These are phyloP conservation scores for Verticillium albo-atrum DNA, from an alignment of 2,329 filamentous ascomycete species.

Conservation along the genomic window DNA sequence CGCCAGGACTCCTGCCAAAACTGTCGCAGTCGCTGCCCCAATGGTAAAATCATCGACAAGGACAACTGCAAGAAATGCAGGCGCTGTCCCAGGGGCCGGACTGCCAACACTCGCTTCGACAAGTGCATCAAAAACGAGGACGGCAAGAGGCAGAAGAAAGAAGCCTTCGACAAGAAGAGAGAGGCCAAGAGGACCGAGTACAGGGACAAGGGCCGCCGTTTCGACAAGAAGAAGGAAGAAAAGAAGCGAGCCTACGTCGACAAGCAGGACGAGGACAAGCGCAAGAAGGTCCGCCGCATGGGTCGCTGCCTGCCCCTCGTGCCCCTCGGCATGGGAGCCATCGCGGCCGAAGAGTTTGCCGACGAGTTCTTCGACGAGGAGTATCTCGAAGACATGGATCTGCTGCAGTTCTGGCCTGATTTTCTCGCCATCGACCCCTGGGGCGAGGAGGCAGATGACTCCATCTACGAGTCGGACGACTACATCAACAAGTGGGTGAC, in stretches of 20 bases:
- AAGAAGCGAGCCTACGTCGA: neutral
- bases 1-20: neutral
- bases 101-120: neutral
- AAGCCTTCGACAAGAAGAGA: neutral
- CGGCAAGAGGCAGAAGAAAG: neutral
- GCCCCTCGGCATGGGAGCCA: neutral
- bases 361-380: neutral
- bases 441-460: neutral
- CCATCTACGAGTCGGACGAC: neutral
- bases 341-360: neutral
- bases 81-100: neutral
- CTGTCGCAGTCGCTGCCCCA: neutral
- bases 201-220: neutral
- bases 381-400: neutral
- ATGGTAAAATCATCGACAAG: neutral
- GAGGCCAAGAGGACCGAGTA: neutral
- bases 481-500: neutral
- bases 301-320: neutral
- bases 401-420: neutral
- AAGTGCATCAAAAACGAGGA: neutral
- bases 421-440: neutral
- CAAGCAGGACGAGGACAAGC: neutral
- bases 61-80: neutral
- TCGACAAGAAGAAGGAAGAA: neutral
- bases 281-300: constrained; percentile 1